Conservation (phyloP, 768 basidiomycete genomes). For the Podaxis sp. region DNA sequence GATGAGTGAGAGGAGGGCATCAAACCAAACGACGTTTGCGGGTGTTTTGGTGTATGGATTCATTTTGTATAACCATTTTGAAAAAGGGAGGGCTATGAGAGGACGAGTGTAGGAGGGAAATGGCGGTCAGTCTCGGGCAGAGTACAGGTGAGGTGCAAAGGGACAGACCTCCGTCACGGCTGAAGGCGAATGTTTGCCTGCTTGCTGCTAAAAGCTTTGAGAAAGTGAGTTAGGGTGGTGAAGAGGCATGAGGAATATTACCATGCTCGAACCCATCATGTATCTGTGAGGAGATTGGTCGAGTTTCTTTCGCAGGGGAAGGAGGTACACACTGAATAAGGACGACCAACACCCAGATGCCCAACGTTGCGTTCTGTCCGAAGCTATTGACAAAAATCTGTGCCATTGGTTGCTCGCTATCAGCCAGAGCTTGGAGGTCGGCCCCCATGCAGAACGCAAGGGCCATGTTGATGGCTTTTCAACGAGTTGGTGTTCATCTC, state of each 20-base stretch:
- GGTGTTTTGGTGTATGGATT: slow-evolving; percentile 55
- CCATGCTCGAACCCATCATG: slow-evolving; percentile 62
- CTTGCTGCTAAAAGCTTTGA: slow-evolving; percentile 27
- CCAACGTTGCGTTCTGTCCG: slow-evolving; percentile 35
- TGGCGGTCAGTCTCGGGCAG: not conserved
- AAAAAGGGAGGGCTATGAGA: slow-evolving; percentile 55
- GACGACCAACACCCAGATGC: slow-evolving; percentile 37
- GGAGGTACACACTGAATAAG: slow-evolving; percentile 33
- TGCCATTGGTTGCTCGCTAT: slow-evolving; percentile 58
- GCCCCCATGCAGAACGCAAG: slow-evolving; percentile 62
- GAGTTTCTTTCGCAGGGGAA: not conserved
- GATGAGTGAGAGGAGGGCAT: slow-evolving; percentile 41
- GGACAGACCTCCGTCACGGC: slow-evolving; percentile 52
- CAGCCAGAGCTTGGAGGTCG: slow-evolving; percentile 40
- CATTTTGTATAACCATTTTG: slow-evolving; percentile 57
- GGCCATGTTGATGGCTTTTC: slow-evolving; percentile 54
- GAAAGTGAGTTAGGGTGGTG: not conserved
- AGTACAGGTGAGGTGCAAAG: not conserved
- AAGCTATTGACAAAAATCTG: slow-evolving; percentile 52
- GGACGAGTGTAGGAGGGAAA: not conserved
- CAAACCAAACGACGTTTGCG: slow-evolving; percentile 56
- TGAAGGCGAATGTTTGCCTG: slow-evolving; percentile 71
- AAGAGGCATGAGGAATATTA: slow-evolving; percentile 17
- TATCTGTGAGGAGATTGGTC: slow-evolving; percentile 31
- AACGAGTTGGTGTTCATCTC: not conserved